Evolutionary conservation across 129 eudicot genomes (phyloP).

Genomic region (Artemisia tridentata): DNA sequence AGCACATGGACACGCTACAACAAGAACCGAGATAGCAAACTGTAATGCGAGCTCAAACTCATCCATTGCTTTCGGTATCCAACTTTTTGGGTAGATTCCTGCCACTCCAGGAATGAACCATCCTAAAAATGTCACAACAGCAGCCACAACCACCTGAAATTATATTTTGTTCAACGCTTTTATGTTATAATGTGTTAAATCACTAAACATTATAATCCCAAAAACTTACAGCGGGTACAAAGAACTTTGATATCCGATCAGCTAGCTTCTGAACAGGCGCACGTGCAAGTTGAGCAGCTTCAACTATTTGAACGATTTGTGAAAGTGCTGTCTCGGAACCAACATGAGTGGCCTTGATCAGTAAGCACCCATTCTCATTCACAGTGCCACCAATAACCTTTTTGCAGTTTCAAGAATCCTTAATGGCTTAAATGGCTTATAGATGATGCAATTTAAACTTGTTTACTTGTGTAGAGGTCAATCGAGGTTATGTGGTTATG

Average conservation of each 20-base stretch:
- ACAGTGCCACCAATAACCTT: slow-evolving; percentile 98
- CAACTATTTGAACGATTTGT: slow-evolving; percentile 93
- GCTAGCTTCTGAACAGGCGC: slow-evolving; percentile 99
- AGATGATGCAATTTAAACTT: not conserved
- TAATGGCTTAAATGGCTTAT: not conserved
- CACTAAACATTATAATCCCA: slow-evolving; percentile 9
- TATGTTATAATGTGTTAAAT: no score
- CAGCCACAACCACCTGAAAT: slow-evolving; percentile 82
- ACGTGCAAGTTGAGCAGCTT: slow-evolving; percentile 96
- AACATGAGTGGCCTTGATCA: slow-evolving; percentile 85
- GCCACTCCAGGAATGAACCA: slow-evolving; percentile 90
- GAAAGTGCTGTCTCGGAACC: slow-evolving; percentile 97
- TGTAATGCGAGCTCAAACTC: slow-evolving; percentile 91
- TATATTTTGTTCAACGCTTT: no score
- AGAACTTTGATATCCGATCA: slow-evolving; percentile 74
- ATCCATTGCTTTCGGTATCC: slow-evolving; percentile 96
- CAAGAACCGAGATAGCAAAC: slow-evolving; percentile 91
- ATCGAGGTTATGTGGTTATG: not conserved
- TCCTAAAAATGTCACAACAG: slow-evolving; percentile 75
- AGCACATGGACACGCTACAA: slow-evolving; percentile 99
- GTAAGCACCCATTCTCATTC: slow-evolving; percentile 89
- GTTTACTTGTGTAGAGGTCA: no score
- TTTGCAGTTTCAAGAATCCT: slow-evolving; percentile 11
- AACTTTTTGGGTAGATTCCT: slow-evolving; percentile 70
- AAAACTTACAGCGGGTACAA: slow-evolving; percentile 82